Conservation (phyloP, 2,329 filamentous ascomycete species). For the Aspergillus tanneri region DNA sequence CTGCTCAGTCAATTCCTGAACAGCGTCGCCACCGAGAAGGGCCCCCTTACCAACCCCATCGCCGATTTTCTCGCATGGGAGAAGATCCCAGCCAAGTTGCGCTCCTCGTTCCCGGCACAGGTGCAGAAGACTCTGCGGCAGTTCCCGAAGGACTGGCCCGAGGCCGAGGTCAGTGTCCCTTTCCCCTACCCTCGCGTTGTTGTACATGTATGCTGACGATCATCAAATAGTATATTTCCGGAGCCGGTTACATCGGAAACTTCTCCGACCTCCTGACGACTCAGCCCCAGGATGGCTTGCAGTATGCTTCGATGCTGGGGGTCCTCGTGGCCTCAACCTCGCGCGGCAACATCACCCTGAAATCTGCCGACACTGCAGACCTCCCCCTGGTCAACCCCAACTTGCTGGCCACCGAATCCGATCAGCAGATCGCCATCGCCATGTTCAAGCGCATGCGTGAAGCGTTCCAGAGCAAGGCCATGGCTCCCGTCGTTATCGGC, state of each 20-base stretch:
- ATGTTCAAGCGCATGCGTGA: constrained; percentile 46
- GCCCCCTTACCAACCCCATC: constrained; percentile 26
- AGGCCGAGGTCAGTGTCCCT: constrained; percentile 28
- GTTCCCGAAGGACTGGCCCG: constrained; percentile 39
- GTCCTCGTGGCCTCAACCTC: constrained; percentile 38
- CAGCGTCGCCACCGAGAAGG: constrained; percentile 17
- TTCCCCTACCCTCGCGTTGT: neutral
- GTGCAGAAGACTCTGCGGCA: constrained; percentile 18
- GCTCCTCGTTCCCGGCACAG: constrained; percentile 18
- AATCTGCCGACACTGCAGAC: constrained; percentile 26
- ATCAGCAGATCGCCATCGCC: constrained; percentile 47
- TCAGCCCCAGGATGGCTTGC: constrained; percentile 24
- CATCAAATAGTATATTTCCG: constrained; percentile 26
- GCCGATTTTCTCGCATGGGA: constrained; percentile 33
- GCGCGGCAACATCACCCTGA: constrained; percentile 47
- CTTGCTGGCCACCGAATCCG: constrained; percentile 44
- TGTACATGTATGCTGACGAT: neutral
- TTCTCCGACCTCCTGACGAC: constrained; percentile 16
- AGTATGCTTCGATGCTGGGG: constrained; percentile 29
- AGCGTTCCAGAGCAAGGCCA: constrained; percentile 30
- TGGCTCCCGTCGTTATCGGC: constrained; percentile 34
- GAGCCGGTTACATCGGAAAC: constrained; percentile 27
- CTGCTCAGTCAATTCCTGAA: constrained; percentile 13
- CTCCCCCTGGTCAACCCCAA: constrained; percentile 49
- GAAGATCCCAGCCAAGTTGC: constrained; percentile 29